phyloP scores from a whole-genome alignment of 1,284 basidiomycete genomes.

The Fomitopsis schrenkii region DNA sequence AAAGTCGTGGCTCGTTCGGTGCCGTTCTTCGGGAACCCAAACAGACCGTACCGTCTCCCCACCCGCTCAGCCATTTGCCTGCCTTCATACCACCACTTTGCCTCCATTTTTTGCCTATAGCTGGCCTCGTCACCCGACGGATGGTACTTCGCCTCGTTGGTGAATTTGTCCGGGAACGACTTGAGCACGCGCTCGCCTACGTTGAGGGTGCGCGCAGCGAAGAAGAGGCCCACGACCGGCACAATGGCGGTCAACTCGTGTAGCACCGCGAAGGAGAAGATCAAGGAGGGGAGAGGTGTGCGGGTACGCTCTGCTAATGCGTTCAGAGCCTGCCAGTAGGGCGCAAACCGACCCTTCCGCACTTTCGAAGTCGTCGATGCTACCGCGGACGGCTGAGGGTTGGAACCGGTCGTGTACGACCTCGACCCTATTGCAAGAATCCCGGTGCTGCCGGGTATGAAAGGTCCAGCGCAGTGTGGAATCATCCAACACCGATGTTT shows the following conservation, averaged over 20 bases:
- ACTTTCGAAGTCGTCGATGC: constrained; percentile 2
- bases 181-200: constrained; percentile 67
- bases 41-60: constrained; percentile 75
- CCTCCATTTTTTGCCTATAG: constrained; percentile 41
- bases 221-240: constrained; percentile 77
- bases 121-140: constrained; percentile 11
- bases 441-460: neutral
- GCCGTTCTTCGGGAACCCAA: constrained; percentile 68
- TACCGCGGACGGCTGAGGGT: neutral
- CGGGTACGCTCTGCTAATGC: constrained; percentile 60
- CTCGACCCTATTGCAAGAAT: neutral
- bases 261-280: constrained; percentile 77
- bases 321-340: constrained; percentile 51
- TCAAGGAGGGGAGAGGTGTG: constrained; percentile 72
- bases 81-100: constrained; percentile 71
- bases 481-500: too few relatives aligned
- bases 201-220: constrained; percentile 62
- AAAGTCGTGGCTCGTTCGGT: constrained; percentile 10
- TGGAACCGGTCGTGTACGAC: constrained; percentile 3
- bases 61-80: constrained; percentile 68
- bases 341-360: constrained; percentile 23
- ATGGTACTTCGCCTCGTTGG: neutral
- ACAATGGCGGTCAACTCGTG: constrained; percentile 87
- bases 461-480: too few relatives aligned
- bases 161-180: constrained; percentile 18